Percentiles rank a stretch among this genome's conserved stretches.
phyloP scores from a whole-genome alignment of 2,329 filamentous ascomycete genomes.

The Venturia aucupariae region DNA sequence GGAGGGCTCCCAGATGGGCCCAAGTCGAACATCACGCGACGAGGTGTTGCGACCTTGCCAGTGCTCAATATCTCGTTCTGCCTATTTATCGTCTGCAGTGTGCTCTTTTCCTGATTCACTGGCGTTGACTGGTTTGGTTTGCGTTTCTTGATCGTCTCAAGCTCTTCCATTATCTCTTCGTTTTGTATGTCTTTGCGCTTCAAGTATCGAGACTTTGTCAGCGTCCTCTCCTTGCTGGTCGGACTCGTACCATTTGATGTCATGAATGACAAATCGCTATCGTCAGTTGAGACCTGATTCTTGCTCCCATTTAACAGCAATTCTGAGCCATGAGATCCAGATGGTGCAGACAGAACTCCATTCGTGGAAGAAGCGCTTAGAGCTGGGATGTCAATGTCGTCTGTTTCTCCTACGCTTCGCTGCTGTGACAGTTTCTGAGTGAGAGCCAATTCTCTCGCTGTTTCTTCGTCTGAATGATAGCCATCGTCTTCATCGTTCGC shows the following conservation, averaged over 20 bases:
- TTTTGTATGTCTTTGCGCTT: constrained; percentile 1
- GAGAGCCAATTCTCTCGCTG: not conserved
- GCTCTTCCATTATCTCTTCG: constrained; percentile 4
- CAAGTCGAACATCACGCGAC: constrained; percentile 11
- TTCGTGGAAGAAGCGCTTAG: not conserved
- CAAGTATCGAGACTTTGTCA: constrained; percentile 22
- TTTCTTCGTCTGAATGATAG: constrained; percentile 36
- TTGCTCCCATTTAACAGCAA: not conserved
- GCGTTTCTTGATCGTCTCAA: constrained; percentile 13
- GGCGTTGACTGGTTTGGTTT: not conserved
- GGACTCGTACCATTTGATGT: not conserved
- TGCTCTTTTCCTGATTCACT: not conserved
- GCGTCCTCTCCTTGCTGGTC: not conserved
- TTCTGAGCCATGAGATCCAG: not conserved
- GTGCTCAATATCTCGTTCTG: not conserved
- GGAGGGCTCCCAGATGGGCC: not conserved
- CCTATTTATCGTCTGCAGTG: not conserved
- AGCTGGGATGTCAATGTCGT: constrained; percentile 11
- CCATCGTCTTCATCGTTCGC: constrained; percentile 6
- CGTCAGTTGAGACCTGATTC: not conserved
- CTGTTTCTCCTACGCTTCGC: constrained; percentile 23
- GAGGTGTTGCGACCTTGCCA: constrained; percentile 7
- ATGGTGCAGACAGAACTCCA: not conserved
- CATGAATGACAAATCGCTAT: not conserved
- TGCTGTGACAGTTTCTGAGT: not conserved